phyloP scores from a whole-genome alignment of 345 rosid species.

The Rubroshorea leprosula region DNA sequence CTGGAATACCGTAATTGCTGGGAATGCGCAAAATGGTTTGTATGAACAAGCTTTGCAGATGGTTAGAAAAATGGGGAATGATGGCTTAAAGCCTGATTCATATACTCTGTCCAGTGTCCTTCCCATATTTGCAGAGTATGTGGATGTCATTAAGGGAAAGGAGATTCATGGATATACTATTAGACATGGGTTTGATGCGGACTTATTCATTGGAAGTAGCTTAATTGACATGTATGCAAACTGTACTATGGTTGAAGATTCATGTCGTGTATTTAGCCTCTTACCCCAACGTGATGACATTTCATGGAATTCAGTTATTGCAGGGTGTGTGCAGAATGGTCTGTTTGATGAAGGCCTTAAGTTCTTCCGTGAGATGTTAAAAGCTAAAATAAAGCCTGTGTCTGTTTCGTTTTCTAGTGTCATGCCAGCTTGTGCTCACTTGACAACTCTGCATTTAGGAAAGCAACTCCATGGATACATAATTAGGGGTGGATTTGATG shows the following conservation, averaged over 20 bases:
- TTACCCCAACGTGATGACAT: conserved; percentile 49
- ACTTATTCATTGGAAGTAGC: conserved; percentile 58
- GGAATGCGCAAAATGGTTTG: conserved; percentile 61
- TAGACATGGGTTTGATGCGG: conserved; percentile 48
- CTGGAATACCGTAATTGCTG: conserved; percentile 74
- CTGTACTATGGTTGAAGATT: conserved; percentile 49
- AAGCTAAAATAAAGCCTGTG: conserved; percentile 44
- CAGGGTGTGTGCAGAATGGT: conserved; percentile 73
- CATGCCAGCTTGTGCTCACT: conserved; percentile 81
- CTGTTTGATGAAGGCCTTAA: conserved; percentile 54
- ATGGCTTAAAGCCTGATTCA: conserved; percentile 57
- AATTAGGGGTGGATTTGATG: conserved; percentile 43
- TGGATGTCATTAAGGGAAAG: conserved; percentile 54
- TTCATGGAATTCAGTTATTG: conserved; percentile 74
- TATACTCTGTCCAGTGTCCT: conserved; percentile 79
- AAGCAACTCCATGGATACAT: conserved; percentile 81
- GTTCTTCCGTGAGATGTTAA: conserved; percentile 58
- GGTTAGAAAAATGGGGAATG: conserved; percentile 60
- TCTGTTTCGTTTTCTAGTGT: conserved; percentile 67
- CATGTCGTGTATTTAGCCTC: conserved; percentile 36
- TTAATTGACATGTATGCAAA: conserved; percentile 84
- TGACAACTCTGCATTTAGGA: conserved; percentile 59
- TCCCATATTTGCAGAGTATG: conserved; percentile 64
- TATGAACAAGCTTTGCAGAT: conserved; percentile 56
- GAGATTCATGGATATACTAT: conserved; percentile 79